phyloP scores from a whole-genome alignment of 1,139 yeast genomes.

The Saccharomyces hybrid region DNA sequence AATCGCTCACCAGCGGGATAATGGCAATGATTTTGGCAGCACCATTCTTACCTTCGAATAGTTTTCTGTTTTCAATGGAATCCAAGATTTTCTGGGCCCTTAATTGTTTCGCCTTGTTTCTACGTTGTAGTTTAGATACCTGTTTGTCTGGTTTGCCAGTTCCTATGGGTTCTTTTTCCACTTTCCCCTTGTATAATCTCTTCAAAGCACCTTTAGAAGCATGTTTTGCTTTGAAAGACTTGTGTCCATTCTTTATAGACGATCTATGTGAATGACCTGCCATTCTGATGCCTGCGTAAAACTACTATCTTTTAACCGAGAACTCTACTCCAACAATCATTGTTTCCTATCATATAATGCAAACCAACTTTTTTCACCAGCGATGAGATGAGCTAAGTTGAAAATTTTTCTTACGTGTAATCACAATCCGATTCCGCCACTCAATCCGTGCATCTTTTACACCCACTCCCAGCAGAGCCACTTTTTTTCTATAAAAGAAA shows the following conservation, averaged over 20 bases:
- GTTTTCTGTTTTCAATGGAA: slow-evolving; percentile 41
- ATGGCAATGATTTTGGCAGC: slow-evolving; percentile 79
- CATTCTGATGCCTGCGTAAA: slow-evolving; percentile 33
- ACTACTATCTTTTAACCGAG: not conserved
- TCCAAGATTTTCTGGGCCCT: slow-evolving; percentile 63
- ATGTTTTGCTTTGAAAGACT: slow-evolving; percentile 85
- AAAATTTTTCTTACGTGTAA: slow-evolving; percentile 9
- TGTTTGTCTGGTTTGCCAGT: slow-evolving; percentile 39
- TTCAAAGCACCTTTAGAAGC: slow-evolving; percentile 85
- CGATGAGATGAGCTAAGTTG: slow-evolving; percentile 16
- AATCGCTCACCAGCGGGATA: slow-evolving; percentile 69
- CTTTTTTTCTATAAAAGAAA: too few relatives aligned
- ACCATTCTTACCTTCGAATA: slow-evolving; percentile 75
- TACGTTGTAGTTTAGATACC: slow-evolving; percentile 63
- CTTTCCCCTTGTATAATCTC: slow-evolving; percentile 76
- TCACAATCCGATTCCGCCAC: not conserved
- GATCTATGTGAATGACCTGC: slow-evolving; percentile 79
- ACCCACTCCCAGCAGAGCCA: not conserved
- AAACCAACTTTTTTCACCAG: not conserved
- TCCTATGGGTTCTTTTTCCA: slow-evolving; percentile 51
- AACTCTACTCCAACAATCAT: too few relatives aligned
- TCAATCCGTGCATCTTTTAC: slow-evolving; percentile 3
- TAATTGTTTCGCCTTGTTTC: slow-evolving; percentile 71
- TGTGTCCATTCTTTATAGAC: slow-evolving; percentile 75
- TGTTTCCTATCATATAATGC: too few relatives aligned